phyloP scores from a whole-genome alignment of 805 yeast species.

The Spathaspora arborariae region DNA sequence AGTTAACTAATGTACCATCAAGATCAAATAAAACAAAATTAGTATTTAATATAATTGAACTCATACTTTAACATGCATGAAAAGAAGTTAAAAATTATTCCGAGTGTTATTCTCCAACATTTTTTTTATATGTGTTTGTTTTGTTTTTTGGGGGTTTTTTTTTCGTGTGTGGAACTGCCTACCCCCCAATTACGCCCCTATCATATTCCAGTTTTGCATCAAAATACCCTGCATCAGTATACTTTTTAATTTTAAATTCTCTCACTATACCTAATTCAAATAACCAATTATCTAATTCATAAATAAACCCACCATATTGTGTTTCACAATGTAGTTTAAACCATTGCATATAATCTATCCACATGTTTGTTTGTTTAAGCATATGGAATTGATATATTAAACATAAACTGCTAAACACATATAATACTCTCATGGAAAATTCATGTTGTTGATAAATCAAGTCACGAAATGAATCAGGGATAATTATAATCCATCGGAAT shows the following conservation, averaged over 20 bases:
- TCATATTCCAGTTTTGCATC: conserved; percentile 3
- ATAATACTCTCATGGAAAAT: conserved; percentile 24
- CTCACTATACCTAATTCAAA: conserved; percentile 7
- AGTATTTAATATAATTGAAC: background rate
- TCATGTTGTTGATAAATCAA: conserved; percentile 18
- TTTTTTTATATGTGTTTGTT: background rate
- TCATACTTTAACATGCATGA: background rate
- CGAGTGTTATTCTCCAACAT: too few species aligned
- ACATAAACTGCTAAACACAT: conserved; percentile 16
- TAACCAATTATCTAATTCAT: conserved; percentile 10
- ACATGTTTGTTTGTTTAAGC: conserved; percentile 18
- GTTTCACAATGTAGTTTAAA: conserved; percentile 11
- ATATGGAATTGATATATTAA: conserved; percentile 19
- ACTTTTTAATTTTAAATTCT: conserved; percentile 2
- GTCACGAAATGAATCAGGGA: conserved; percentile 13
- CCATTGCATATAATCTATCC: conserved; percentile 24
- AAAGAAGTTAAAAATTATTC: too few species aligned
- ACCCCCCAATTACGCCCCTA: background rate
- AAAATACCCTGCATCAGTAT: background rate
- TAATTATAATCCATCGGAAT: conserved; percentile 22
- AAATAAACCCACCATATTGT: conserved; percentile 6
- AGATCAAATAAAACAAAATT: conserved; percentile 15
- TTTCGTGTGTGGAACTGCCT: background rate
- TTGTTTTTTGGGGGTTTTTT: background rate
- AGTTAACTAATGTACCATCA: conserved; percentile 18